These are phyloP conservation scores for Jacaranda mimosifolia DNA, from an alignment of 257 asterid species.

Conservation along the genomic window DNA sequence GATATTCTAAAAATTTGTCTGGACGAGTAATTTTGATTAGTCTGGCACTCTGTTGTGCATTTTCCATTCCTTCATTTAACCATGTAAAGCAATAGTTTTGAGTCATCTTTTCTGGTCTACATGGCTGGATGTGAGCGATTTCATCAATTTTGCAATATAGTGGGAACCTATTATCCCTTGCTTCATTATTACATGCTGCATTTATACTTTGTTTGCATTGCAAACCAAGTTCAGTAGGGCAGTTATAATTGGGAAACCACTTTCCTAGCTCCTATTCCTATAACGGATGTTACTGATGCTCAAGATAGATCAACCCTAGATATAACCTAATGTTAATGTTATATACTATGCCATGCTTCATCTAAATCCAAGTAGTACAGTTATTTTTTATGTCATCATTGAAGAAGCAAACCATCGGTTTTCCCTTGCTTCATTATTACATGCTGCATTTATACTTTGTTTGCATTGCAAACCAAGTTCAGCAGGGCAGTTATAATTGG, in stretches of 20 bases:
- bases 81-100: background rate
- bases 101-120: conserved; percentile 4
- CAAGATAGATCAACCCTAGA: conserved; percentile 4
- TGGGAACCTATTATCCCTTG: background rate
- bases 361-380: background rate
- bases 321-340: background rate
- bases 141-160: background rate
- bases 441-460: background rate
- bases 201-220: background rate
- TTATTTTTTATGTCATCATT: conserved; percentile 1
- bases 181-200: background rate
- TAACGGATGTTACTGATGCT: conserved; percentile 4
- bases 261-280: background rate
- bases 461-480: conserved; percentile 5
- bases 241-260: conserved; percentile 24
- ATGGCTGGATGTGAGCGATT: background rate
- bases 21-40: conserved; percentile 13
- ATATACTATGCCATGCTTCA: conserved; percentile 2
- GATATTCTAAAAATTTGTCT: background rate
- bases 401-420: background rate
- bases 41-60: conserved; percentile 4
- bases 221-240: conserved; percentile 1
- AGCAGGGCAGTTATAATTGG: conserved; percentile 7
- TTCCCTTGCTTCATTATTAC: background rate
- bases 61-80: conserved; percentile 22